Evolutionary conservation across 768 basidiomycete genomes (phyloP).

Genomic region (Clitopilus passeckerianus): DNA sequence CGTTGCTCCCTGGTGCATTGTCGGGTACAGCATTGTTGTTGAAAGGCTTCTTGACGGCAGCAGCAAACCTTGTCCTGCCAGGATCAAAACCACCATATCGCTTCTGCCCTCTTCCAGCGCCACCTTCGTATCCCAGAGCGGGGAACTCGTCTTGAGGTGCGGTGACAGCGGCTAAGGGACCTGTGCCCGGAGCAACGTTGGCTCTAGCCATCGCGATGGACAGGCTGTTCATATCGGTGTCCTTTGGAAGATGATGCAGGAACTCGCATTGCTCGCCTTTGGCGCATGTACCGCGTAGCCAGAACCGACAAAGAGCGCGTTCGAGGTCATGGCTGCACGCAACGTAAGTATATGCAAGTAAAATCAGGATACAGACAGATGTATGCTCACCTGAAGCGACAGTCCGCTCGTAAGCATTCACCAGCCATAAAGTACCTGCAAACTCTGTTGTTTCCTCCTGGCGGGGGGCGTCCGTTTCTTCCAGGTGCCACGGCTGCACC

Average conservation of each 20-base stretch:
- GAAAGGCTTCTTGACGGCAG: constrained; percentile 80
- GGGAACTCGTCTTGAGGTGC: constrained; percentile 70
- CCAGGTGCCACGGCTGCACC: constrained; percentile 21
- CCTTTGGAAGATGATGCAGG: constrained; percentile 84
- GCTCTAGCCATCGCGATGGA: constrained; percentile 65
- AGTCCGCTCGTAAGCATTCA: constrained; percentile 93
- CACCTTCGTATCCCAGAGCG: constrained; percentile 46
- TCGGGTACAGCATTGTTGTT: background rate
- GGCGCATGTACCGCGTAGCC: constrained; percentile 95
- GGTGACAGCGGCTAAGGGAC: constrained; percentile 34
- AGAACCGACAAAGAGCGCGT: constrained; percentile 92
- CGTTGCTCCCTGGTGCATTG: constrained; percentile 16
- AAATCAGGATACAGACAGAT: background rate
- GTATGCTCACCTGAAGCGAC: constrained; percentile 83
- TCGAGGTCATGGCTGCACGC: constrained; percentile 83
- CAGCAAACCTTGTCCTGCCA: constrained; percentile 82
- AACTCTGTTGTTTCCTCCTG: constrained; percentile 67
- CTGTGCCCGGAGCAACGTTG: constrained; percentile 47
- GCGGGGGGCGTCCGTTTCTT: constrained; percentile 31
- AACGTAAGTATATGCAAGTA: constrained; percentile 2
- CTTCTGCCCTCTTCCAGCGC: constrained; percentile 25
- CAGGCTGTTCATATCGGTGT: constrained; percentile 72
- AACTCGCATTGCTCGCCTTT: constrained; percentile 98
- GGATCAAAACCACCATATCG: constrained; percentile 63
- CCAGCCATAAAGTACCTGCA: constrained; percentile 97